These are phyloP conservation scores for Dipteronia dyeriana DNA, from an alignment of 345 rosid species.

Conservation along the genomic window DNA sequence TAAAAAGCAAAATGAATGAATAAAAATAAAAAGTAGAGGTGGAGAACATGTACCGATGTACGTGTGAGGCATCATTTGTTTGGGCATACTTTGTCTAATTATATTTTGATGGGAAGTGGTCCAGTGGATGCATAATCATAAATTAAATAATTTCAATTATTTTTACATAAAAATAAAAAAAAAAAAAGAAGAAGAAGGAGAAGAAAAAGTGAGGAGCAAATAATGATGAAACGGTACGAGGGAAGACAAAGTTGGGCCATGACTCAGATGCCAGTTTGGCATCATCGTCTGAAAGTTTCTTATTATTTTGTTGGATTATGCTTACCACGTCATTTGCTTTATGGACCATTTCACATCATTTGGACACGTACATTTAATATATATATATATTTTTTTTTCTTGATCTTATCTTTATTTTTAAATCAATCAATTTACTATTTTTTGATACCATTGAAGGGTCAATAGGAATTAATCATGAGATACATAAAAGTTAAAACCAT, in stretches of 20 bases:
- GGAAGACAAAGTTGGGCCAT: slow-evolving; percentile 8
- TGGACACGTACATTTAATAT: no score
- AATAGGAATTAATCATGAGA: no score
- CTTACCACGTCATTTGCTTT: background rate
- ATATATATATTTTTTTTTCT: no score
- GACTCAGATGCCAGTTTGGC: background rate
- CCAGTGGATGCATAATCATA: background rate
- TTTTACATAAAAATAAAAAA: no score
- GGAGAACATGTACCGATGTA: background rate
- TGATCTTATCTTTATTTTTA: no score
- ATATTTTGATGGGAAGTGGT: background rate
- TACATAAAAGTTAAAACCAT: no score
- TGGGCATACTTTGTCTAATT: background rate
- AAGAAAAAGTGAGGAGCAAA: background rate
- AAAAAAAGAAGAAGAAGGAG: no score
- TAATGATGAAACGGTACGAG: background rate
- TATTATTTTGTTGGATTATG: background rate
- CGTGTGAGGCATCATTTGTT: background rate
- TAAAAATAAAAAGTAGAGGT: background rate
- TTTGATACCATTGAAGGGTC: no score
- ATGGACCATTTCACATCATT: no score
- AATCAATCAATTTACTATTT: no score
- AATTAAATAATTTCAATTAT: no score
- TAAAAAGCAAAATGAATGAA: background rate
- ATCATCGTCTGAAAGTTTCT: background rate